These are phyloP conservation scores for Quercus ilex DNA, from an alignment of 306 rosid genomes.

Conservation along the genomic window DNA sequence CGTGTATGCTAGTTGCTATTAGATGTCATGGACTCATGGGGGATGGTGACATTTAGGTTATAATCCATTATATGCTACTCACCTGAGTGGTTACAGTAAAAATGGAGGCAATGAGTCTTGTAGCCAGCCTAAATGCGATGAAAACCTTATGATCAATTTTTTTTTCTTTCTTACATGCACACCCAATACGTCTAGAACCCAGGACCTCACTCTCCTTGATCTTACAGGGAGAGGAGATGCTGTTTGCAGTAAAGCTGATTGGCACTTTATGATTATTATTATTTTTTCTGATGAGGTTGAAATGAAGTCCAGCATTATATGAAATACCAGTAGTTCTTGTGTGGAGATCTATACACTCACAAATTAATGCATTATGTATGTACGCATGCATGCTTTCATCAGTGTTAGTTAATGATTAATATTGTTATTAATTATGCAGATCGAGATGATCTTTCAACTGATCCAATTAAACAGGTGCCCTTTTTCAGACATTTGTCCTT, in stretches of 20 bases:
- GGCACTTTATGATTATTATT: neutral
- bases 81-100: neutral
- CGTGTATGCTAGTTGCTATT: neutral
- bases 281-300: neutral
- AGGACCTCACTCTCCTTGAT: too few relatives aligned
- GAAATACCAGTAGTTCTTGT: neutral
- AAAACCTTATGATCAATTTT: neutral
- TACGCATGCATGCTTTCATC: too few relatives aligned
- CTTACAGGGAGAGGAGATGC: too few relatives aligned
- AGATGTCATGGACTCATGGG: neutral
- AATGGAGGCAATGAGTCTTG: neutral
- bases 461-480: slow-evolving; percentile 51
- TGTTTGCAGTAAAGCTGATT: too few relatives aligned
- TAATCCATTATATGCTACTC: neutral
- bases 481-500: slow-evolving; percentile 12
- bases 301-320: neutral
- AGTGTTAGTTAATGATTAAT: slow-evolving; percentile 9
- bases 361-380: neutral
- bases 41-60: neutral
- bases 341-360: neutral
- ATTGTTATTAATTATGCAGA: slow-evolving; percentile 49
- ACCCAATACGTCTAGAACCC: too few relatives aligned
- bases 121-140: neutral
- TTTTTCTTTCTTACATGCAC: too few relatives aligned
- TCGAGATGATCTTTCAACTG: slow-evolving; percentile 38